Conservation (phyloP, 139 green algal genomes). For the Coccomyxa sp. region DNA sequence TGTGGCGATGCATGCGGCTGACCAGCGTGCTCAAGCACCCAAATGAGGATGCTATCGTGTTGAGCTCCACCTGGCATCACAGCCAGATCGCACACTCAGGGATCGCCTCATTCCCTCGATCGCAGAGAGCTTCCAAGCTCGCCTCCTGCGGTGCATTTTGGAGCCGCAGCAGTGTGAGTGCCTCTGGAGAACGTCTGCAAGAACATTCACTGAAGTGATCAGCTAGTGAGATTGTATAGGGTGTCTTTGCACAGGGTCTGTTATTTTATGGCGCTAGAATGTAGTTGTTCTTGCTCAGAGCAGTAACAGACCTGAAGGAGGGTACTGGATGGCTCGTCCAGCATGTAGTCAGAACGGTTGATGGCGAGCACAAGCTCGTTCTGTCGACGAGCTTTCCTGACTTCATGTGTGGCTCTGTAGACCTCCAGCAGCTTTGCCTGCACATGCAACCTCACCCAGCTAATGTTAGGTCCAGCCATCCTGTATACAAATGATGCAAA, state of each 20-base stretch:
- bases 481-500: background rate
- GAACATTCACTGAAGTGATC: too few species aligned
- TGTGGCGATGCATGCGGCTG: constrained; percentile 62
- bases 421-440: constrained; percentile 51
- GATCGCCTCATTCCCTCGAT: constrained; percentile 3
- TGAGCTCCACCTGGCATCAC: constrained; percentile 88
- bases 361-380: constrained; percentile 71
- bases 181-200: too few species aligned
- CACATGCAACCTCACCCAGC: background rate
- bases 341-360: constrained; percentile 96
- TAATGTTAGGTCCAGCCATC: background rate
- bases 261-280: too few species aligned
- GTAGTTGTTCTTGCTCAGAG: too few species aligned
- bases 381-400: background rate
- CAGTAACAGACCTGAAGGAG: constrained; percentile 70
- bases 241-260: too few species aligned
- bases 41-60: constrained; percentile 97
- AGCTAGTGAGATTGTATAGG: too few species aligned
- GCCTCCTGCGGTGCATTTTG: too few species aligned
- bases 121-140: background rate
- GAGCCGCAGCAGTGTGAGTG: too few species aligned
- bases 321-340: constrained; percentile 74
- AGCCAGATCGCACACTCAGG: background rate
- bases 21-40: constrained; percentile 72
- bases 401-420: constrained; percentile 13